A percentile compares a stretch with the other conserved stretches of the same genome.
These are phyloP conservation scores for Austroboletus rostrupii DNA, from an alignment of 1,284 basidiomycete genomes.

Conservation along the genomic window DNA sequence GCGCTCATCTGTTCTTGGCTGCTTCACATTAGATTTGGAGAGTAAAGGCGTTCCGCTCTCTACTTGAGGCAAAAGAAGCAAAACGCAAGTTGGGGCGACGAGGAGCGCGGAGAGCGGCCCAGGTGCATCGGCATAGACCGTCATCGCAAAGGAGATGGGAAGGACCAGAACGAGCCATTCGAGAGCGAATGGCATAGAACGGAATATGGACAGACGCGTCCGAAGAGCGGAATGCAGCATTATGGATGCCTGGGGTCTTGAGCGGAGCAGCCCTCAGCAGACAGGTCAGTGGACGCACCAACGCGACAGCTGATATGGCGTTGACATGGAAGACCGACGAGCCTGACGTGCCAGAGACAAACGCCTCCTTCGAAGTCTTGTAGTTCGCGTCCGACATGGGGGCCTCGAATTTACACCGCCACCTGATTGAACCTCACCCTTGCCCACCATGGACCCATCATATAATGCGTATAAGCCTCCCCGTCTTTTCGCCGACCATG, in stretches of 20 bases:
- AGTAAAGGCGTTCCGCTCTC: slow-evolving; percentile 50
- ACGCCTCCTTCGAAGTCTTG: slow-evolving; percentile 83
- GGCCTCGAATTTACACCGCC: no score
- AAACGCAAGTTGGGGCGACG: slow-evolving; percentile 39
- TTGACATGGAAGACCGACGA: slow-evolving; percentile 77
- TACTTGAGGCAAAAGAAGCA: slow-evolving; percentile 41
- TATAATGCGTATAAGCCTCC: no score
- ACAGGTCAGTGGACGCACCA: slow-evolving; percentile 49
- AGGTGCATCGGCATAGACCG: slow-evolving; percentile 64
- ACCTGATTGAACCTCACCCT: no score
- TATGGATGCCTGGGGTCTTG: slow-evolving; percentile 53
- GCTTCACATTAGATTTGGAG: slow-evolving; percentile 33
- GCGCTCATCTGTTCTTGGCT: slow-evolving; percentile 9
- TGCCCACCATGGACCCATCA: no score
- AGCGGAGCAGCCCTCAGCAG: slow-evolving; percentile 6
- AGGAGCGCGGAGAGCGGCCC: slow-evolving; percentile 50
- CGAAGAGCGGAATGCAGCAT: slow-evolving; percentile 59
- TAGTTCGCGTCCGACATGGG: slow-evolving; percentile 50
- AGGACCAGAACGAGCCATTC: slow-evolving; percentile 70
- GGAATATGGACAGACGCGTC: slow-evolving; percentile 41
- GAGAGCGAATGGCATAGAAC: slow-evolving; percentile 39
- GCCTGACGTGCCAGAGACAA: slow-evolving; percentile 79
- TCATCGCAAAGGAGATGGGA: slow-evolving; percentile 79
- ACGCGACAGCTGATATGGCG: slow-evolving; percentile 62
- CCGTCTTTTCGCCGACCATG: no score